These are phyloP conservation scores for Cyclaneusma minus DNA, from an alignment of 2,329 filamentous ascomycete genomes.

Conservation along the genomic window DNA sequence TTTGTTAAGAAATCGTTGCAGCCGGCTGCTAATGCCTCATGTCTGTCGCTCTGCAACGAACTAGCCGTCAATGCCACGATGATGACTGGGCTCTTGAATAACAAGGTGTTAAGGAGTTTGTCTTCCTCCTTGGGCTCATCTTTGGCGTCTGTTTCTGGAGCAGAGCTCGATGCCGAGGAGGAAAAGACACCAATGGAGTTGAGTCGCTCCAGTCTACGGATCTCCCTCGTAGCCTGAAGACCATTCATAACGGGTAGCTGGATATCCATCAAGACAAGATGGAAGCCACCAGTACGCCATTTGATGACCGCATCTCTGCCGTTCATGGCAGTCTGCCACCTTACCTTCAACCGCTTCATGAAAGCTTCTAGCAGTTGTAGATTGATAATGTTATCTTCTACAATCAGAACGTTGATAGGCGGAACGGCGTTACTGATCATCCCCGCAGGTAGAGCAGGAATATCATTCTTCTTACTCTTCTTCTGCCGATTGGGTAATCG, in stretches of 20 bases:
- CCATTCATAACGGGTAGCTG: constrained; percentile 95
- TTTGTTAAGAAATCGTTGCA: constrained; percentile 98
- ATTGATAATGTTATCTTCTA: constrained; percentile 98
- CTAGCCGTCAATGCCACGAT: constrained; percentile 94
- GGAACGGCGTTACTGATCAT: constrained; percentile 72
- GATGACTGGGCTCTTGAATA: constrained; percentile 95
- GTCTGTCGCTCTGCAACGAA: constrained; percentile 84
- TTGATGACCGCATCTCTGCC: constrained; percentile 85
- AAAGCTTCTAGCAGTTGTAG: constrained; percentile 85
- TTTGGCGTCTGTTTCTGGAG: constrained; percentile 26
- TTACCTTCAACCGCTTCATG: constrained; percentile 86
- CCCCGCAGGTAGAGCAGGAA: constrained; percentile 37
- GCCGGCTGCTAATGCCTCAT: constrained; percentile 85
- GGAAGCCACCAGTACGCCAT: constrained; percentile 85
- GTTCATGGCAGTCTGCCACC: constrained; percentile 96
- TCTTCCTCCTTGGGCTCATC: constrained; percentile 46
- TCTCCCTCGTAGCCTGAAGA: constrained; percentile 87
- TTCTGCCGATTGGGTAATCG: constrained; percentile 26
- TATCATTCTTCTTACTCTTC: constrained; percentile 37
- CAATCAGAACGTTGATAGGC: constrained; percentile 92
- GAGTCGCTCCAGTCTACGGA: constrained; percentile 71
- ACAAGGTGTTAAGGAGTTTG: constrained; percentile 45
- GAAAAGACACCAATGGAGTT: constrained; percentile 89
- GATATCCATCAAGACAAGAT: constrained; percentile 96
- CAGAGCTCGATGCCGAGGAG: constrained; percentile 42